Conservation (phyloP, 345 rosid genomes). For the Mangifera indica region DNA sequence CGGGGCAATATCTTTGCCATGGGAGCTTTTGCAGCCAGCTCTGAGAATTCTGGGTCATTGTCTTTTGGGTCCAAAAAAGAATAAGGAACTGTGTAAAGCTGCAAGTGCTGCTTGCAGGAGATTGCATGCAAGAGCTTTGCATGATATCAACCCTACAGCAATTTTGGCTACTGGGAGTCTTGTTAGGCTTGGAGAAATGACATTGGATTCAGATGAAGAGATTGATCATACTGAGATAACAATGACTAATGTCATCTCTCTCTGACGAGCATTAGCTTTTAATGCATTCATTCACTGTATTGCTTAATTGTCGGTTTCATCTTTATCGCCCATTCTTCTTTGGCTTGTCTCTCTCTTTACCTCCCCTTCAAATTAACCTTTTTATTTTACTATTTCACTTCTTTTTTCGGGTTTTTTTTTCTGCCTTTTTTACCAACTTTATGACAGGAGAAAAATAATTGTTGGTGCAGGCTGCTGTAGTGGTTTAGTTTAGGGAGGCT, state of each 20-base stretch:
- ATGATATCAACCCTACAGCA: constrained; percentile 66
- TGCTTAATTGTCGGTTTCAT: too few relatives aligned
- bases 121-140: constrained; percentile 54
- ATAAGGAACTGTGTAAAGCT: constrained; percentile 36
- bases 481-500: too few relatives aligned
- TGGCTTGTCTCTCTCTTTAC: too few relatives aligned
- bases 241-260: constrained; percentile 30
- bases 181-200: constrained; percentile 50
- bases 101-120: constrained; percentile 56
- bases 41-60: constrained; percentile 80
- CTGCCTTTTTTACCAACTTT: too few relatives aligned
- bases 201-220: constrained; percentile 37
- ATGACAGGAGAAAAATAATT: too few relatives aligned
- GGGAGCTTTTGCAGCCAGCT: constrained; percentile 81
- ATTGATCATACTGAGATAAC: constrained; percentile 60
- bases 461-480: too few relatives aligned
- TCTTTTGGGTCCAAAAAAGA: constrained; percentile 44
- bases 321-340: too few relatives aligned
- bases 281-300: too few relatives aligned
- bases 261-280: constrained; percentile 1
- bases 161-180: constrained; percentile 71
- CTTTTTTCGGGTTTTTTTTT: too few relatives aligned
- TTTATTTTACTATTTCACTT: too few relatives aligned
- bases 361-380: too few relatives aligned
- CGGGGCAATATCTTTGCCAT: constrained; percentile 56